These are phyloP conservation scores for Dactylis glomerata DNA, from an alignment of 176 grass and related monocot genomes.

Conservation along the genomic window DNA sequence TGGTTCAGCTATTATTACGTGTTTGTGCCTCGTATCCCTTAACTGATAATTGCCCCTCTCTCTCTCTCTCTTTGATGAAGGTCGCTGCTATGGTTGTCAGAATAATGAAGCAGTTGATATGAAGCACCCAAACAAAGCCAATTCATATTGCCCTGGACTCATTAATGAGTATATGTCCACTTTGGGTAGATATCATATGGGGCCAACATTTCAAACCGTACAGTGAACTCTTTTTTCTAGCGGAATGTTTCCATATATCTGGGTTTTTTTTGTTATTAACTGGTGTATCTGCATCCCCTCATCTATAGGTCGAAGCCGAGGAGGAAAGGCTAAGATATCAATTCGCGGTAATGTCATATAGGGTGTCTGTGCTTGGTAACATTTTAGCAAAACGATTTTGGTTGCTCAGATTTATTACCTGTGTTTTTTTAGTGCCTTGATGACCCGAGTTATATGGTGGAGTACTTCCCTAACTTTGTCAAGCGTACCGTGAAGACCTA, in stretches of 20 bases:
- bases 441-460: not conserved
- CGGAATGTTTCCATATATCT: not conserved
- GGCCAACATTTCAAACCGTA: not conserved
- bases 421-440: not conserved
- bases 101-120: not conserved
- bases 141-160: not conserved
- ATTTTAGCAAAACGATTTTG: not conserved
- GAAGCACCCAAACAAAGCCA: not conserved
- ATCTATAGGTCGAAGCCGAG: not conserved
- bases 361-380: not conserved
- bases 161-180: not conserved
- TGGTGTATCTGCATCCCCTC: not conserved
- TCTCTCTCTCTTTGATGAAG: not conserved
- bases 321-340: not conserved
- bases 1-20: not conserved
- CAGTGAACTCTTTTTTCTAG: not conserved
- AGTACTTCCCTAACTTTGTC: not conserved
- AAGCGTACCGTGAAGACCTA: not conserved
- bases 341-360: not conserved
- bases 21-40: not conserved
- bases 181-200: not conserved
- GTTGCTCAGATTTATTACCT: not conserved
- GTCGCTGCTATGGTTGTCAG: not conserved
- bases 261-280: not conserved
- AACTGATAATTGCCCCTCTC: not conserved